These are phyloP conservation scores for Dactylonectria estremocensis DNA, from an alignment of 2,329 filamentous ascomycete genomes.

Conservation along the genomic window DNA sequence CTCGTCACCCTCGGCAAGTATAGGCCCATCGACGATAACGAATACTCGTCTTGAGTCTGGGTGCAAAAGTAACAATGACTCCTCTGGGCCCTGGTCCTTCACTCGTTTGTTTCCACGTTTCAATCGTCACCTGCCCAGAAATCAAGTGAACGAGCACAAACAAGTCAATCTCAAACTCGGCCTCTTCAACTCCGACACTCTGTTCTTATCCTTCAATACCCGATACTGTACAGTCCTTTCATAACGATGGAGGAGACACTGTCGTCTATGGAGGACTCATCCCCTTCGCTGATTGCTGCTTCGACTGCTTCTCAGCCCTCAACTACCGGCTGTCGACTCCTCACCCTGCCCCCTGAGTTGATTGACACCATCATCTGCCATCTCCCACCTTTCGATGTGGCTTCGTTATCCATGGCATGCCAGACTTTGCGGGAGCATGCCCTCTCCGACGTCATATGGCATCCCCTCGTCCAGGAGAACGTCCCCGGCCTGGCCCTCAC, in stretches of 20 bases:
- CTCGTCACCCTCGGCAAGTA: not conserved
- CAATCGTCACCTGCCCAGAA: constrained; percentile 1
- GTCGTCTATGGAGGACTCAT: not conserved
- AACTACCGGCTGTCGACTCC: constrained; percentile 52
- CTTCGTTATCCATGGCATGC: constrained; percentile 72
- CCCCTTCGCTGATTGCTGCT: constrained; percentile 10
- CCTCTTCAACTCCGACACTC: not conserved
- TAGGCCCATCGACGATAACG: not conserved
- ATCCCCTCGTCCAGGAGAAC: constrained; percentile 76
- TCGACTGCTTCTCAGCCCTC: constrained; percentile 8
- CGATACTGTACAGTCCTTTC: not conserved
- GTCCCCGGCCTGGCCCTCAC: constrained; percentile 70
- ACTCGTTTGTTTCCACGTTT: not conserved
- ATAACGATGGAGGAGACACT: not conserved
- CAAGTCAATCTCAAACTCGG: not conserved
- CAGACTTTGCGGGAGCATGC: constrained; percentile 72
- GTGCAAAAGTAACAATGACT: not conserved
- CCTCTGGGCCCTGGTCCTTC: not conserved
- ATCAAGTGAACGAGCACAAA: not conserved
- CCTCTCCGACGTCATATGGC: constrained; percentile 80
- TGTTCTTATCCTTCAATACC: not conserved
- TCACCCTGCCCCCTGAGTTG: constrained; percentile 80
- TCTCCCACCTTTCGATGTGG: constrained; percentile 76
- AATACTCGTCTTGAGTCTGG: not conserved
- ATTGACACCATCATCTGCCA: constrained; percentile 79